Percentiles rank a stretch among this genome's conserved stretches.
Conservation (phyloP, 805 yeast genomes). For the Kuraishia cidri region DNA sequence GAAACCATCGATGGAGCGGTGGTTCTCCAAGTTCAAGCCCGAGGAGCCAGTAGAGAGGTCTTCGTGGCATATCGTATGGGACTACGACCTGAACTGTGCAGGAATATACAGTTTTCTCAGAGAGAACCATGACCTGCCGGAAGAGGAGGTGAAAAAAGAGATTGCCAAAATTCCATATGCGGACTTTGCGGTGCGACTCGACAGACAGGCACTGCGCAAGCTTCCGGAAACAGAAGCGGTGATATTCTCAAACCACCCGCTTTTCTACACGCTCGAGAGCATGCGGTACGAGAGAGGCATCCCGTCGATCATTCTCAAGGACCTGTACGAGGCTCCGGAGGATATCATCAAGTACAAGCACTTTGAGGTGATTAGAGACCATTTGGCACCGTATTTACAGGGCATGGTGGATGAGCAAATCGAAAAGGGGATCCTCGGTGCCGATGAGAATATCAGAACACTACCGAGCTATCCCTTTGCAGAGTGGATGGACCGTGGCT, state of each 20-base stretch:
- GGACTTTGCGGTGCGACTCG: slow-evolving; percentile 54
- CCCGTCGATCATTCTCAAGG: slow-evolving; percentile 55
- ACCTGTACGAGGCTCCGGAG: slow-evolving; percentile 58
- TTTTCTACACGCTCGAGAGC: slow-evolving; percentile 69
- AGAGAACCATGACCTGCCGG: background rate
- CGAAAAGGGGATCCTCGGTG: slow-evolving; percentile 43
- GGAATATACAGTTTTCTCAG: slow-evolving; percentile 39
- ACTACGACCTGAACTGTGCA: slow-evolving; percentile 47
- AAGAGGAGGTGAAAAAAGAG: slow-evolving; percentile 33
- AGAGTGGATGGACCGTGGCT: slow-evolving; percentile 27
- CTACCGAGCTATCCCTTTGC: slow-evolving; percentile 62
- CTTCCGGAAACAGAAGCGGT: slow-evolving; percentile 58
- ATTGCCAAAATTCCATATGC: slow-evolving; percentile 35
- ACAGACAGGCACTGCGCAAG: slow-evolving; percentile 62
- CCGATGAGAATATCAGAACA: slow-evolving; percentile 50
- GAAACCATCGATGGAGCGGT: slow-evolving; percentile 62
- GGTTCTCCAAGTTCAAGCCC: slow-evolving; percentile 56
- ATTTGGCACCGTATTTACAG: slow-evolving; percentile 49
- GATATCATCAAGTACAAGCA: slow-evolving; percentile 56
- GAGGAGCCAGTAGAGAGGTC: slow-evolving; percentile 65
- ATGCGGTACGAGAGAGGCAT: slow-evolving; percentile 75
- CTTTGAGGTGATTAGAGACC: slow-evolving; percentile 50
- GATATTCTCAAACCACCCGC: slow-evolving; percentile 68
- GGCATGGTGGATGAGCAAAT: slow-evolving; percentile 46
- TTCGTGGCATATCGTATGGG: slow-evolving; percentile 70